Evolutionary conservation across 148 eudicot genomes (phyloP), one percentile per base, ranked within the genome.

Genomic region (Heliosperma pusillum): DNA sequence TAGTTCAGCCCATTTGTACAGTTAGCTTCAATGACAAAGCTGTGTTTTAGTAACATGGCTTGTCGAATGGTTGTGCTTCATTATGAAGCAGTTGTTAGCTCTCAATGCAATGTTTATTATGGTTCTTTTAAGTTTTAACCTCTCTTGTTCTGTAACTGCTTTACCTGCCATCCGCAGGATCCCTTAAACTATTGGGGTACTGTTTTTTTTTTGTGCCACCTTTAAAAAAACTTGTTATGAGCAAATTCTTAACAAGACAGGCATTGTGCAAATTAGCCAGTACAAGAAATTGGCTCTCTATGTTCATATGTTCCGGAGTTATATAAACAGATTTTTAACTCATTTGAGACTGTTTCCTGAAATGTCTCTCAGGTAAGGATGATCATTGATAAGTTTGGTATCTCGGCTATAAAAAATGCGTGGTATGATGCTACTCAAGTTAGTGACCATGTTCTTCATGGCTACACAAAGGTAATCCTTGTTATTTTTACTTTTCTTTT

Each of bases 341-440:
- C 17, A 65, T 77, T 19, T 75, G 42, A 16, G 13, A 50, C 62
- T 55, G 58, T 17, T 50, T 2, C 65, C 21, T 66, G 36, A 9
- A 72, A 56, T 88, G 68, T 57, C 74, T 80, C 42, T 60, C 85
- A 91, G 97, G 84, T 90, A 61, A 90, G 97, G 84, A 80, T 82
- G 87, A 80, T 90, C 65, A 94, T 91, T 17, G 90, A 90, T 79
- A 90, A 87, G 86, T 94, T 94, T 81, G 98, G 97, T 15, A 77
- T 82, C 75, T 78, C 88, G 78, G 97, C 88, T 17, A 82, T 94
- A 50, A 81, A 68, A 66, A 82, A 82, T 78, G 82, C 98, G 2
- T 94, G 98, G 98, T 85, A 86, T 82, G 96, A 94, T 83, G 82
- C 88, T 74, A 88, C 55, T 58, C 88, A 85, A 86, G 85, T 91